Evolutionary conservation across 2,329 filamentous ascomycete genomes (phyloP).

Genomic region (Acarospora socialis): DNA sequence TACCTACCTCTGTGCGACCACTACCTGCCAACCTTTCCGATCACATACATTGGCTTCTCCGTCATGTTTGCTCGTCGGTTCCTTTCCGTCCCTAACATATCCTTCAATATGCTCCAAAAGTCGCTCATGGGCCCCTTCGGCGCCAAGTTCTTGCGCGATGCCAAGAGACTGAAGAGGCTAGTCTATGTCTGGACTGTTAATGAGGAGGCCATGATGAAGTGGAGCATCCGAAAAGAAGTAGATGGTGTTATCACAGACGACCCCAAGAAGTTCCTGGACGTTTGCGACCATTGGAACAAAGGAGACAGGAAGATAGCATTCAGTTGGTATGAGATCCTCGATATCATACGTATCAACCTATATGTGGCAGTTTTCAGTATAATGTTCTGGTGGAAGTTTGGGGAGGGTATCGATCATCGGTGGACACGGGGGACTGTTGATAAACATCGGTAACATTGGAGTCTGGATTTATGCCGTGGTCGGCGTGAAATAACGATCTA

Average conservation of each 20-base stretch:
- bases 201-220: constrained; percentile 62
- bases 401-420: no score
- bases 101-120: constrained; percentile 64
- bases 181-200: constrained; percentile 85
- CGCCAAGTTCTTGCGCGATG: constrained; percentile 48
- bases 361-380: no score
- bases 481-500: no score
- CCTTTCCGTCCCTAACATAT: constrained; percentile 49
- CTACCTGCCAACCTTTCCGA: constrained; percentile 30
- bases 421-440: no score
- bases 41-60: constrained; percentile 30
- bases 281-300: constrained; percentile 32
- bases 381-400: no score
- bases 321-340: no score
- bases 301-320: constrained; percentile 9
- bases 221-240: constrained; percentile 51
- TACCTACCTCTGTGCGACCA: constrained; percentile 51
- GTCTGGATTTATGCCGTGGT: no score
- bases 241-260: constrained; percentile 84
- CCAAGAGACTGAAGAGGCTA: constrained; percentile 39
- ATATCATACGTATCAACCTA: no score
- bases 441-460: no score
- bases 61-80: constrained; percentile 54
- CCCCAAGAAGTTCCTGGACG: constrained; percentile 50
- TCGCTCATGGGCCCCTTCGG: constrained; percentile 56